Evolutionary conservation across 148 eudicot species (phyloP).

Genomic region (Euryodendron excelsum): DNA sequence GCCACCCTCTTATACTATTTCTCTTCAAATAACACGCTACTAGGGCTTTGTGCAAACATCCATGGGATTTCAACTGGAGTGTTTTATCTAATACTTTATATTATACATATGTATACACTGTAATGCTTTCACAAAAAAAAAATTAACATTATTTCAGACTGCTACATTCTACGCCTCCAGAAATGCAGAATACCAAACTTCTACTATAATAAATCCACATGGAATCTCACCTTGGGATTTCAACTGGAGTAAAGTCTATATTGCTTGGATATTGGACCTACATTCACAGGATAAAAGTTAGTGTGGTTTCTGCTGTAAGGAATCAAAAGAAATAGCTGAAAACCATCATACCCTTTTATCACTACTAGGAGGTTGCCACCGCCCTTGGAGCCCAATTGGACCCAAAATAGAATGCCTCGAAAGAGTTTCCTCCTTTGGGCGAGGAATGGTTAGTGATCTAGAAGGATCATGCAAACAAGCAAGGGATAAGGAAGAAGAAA

Average conservation of each 20-base stretch:
- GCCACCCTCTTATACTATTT: neutral
- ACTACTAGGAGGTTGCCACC: slow-evolving; percentile 77
- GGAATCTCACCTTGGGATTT: slow-evolving; percentile 65
- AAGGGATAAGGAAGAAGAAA: too few species aligned
- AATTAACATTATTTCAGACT: neutral
- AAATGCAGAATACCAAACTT: neutral
- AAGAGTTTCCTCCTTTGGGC: too few species aligned
- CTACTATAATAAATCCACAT: neutral
- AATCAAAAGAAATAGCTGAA: slow-evolving; percentile 13
- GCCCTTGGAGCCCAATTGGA: slow-evolving; percentile 82
- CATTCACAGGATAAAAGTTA: slow-evolving; percentile 32
- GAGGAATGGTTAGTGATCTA: too few species aligned
- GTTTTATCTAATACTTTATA: neutral
- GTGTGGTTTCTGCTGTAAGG: slow-evolving; percentile 11
- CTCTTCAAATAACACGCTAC: neutral
- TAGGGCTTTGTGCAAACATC: neutral
- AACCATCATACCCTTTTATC: slow-evolving; percentile 45
- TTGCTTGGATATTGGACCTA: slow-evolving; percentile 84
- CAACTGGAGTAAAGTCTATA: slow-evolving; percentile 67
- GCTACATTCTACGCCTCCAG: neutral
- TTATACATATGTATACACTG: neutral
- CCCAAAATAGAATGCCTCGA: slow-evolving; percentile 92
- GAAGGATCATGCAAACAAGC: too few species aligned
- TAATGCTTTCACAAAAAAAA: neutral
- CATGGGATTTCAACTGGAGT: too few species aligned